Evolutionary conservation across 2,329 filamentous ascomycete genomes (phyloP), one percentile per base, ranked within the genome.

Genomic region (Didymella pinodella): DNA sequence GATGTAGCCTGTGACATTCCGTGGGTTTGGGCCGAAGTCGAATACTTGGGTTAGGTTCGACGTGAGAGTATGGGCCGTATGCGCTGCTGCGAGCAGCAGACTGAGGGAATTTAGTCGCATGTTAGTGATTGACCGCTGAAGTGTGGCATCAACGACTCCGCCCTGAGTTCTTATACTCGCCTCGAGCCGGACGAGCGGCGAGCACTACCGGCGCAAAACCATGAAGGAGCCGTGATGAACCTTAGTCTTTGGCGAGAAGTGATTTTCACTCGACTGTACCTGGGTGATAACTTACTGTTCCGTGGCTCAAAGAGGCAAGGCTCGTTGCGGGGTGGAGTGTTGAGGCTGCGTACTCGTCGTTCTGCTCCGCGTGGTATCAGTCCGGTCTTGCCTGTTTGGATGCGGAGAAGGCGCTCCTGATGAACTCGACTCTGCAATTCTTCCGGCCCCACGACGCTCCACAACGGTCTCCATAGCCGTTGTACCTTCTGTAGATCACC

Each of bases 1-100:
- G 31, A 75, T 72, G 62, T 70, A 75, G 49, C 73, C 66, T 2
- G 65, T 65, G 2, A 76, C 71, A 58, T 75, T 75, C 4, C 69
- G 66, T 10, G 73, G 73, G 34, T 76, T 75, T 2, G 71, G 70
- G 3, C 73, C 72, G 31, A 75, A 75, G 44, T 69, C 50, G 34
- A 59, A 65, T 43, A 74, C 57, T 44, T 73, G 63, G 1, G 70
- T 73, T 25, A 75, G 65, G 8, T 49, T 65, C 0, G 72, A 73
- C 26, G 63, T 70, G 22, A 73, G 65, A 3, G 61, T 31, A 41
- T 73, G 69, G 11, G 67, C 65, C 1, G 61, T 61, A 16, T 59
- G 58, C 25, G 50, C 36, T 28, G 56, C 64, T 36, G 62, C 65
- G 7, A 69, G 36, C 14, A 72, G 53, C 16, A 65, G 34, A 8